A percentile compares a stretch with the other conserved stretches of the same genome.
Evolutionary conservation across 2,329 filamentous ascomycete genomes (phyloP).

Genomic region (Aspergillus japonicus): DNA sequence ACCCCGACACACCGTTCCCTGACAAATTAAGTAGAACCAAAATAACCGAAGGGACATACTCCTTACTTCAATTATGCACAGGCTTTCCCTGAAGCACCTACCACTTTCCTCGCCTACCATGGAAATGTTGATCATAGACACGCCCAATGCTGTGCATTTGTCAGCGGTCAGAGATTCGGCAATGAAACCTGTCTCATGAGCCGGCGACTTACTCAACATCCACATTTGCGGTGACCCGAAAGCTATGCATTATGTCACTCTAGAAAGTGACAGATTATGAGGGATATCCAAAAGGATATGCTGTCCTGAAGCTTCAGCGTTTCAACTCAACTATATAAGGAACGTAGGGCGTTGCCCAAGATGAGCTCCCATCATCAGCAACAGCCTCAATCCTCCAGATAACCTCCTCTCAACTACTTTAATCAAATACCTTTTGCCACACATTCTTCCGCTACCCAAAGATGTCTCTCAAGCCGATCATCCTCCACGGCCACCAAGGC

Average conservation of each 20-base stretch:
- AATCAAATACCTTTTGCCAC: background rate
- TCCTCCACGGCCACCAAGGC: slow-evolving; percentile 18
- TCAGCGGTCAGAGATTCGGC: background rate
- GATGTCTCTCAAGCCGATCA: slow-evolving; percentile 22
- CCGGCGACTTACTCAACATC: background rate
- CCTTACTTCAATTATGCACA: too few species aligned
- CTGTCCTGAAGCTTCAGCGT: background rate
- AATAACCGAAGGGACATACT: too few species aligned
- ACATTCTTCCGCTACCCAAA: background rate
- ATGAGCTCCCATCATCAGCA: background rate
- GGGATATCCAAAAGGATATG: background rate
- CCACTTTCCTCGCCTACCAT: background rate
- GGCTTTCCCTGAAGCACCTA: too few species aligned
- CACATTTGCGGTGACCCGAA: background rate
- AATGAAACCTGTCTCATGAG: background rate
- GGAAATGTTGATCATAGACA: too few species aligned
- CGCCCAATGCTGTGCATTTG: too few species aligned
- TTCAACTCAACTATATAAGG: background rate
- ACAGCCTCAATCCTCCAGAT: background rate
- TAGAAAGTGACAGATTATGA: background rate
- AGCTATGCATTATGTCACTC: too few species aligned
- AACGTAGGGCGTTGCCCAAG: background rate
- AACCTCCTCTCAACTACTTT: background rate
- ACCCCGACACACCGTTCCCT: background rate
- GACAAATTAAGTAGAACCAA: background rate